These are phyloP conservation scores for Plantago ovata DNA, from an alignment of 257 asterid genomes.

Conservation along the genomic window DNA sequence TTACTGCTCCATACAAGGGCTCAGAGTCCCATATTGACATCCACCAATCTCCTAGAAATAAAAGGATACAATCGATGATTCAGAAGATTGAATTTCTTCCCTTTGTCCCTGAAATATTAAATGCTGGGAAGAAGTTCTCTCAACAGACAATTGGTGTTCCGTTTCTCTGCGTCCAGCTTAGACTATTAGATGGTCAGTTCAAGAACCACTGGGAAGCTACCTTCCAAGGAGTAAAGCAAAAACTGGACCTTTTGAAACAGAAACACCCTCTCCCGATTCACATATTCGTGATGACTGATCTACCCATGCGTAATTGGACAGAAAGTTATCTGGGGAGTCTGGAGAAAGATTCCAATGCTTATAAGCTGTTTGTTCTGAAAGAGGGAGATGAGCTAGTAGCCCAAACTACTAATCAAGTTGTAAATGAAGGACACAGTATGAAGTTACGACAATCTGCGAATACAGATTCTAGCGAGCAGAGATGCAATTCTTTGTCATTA, in stretches of 20 bases:
- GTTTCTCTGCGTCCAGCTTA: conserved; percentile 80
- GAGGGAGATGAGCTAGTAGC: conserved; percentile 53
- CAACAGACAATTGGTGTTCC: conserved; percentile 53
- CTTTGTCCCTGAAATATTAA: conserved; percentile 56
- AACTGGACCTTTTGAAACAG: conserved; percentile 48
- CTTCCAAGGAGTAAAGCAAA: conserved; percentile 51
- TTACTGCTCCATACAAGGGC: conserved; percentile 70
- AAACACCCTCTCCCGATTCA: conserved; percentile 60
- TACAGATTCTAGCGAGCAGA: conserved; percentile 24
- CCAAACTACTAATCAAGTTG: conserved; percentile 51
- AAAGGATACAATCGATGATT: conserved; percentile 49
- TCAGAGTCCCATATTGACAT: conserved; percentile 87
- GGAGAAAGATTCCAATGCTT: conserved; percentile 41
- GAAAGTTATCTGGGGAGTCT: conserved; percentile 71
- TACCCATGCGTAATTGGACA: conserved; percentile 64
- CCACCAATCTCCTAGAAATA: conserved; percentile 54
- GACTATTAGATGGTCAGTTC: conserved; percentile 92
- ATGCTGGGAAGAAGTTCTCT: conserved; percentile 74
- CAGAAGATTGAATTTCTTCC: conserved; percentile 67
- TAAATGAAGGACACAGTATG: conserved; percentile 24
- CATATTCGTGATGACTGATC: conserved; percentile 89
- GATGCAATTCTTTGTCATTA: conserved; percentile 38
- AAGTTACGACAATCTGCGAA: conserved; percentile 25
- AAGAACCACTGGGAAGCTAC: conserved; percentile 75
- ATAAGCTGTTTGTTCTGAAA: conserved; percentile 48